These are phyloP conservation scores for Aspergillus sergii DNA, from an alignment of 2,329 filamentous ascomycete genomes.

Conservation along the genomic window DNA sequence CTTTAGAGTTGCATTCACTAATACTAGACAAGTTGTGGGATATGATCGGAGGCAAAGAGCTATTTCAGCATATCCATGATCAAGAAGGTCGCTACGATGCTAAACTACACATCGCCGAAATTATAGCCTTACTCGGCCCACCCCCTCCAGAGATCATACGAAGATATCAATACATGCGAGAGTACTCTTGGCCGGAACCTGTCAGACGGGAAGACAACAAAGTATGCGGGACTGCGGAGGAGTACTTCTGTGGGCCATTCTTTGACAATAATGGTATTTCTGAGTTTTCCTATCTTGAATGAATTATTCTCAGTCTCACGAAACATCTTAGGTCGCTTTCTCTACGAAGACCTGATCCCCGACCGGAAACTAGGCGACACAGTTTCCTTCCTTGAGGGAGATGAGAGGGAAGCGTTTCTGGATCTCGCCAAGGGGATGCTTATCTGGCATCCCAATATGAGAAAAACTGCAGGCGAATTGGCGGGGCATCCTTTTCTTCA, in stretches of 20 bases:
- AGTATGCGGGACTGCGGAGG: slow-evolving; percentile 34
- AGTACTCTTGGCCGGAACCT: slow-evolving; percentile 32
- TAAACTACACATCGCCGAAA: slow-evolving; percentile 45
- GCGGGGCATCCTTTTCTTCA: slow-evolving; percentile 33
- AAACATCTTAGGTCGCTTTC: slow-evolving; percentile 33
- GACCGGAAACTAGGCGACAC: slow-evolving; percentile 32
- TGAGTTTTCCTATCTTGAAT: slow-evolving; percentile 16
- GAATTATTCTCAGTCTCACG: slow-evolving; percentile 23
- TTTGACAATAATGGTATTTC: slow-evolving; percentile 37
- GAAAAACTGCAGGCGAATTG: slow-evolving; percentile 34
- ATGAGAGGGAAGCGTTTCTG: slow-evolving; percentile 35
- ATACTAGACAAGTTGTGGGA: slow-evolving; percentile 38
- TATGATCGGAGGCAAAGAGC: slow-evolving; percentile 39
- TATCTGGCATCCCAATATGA: slow-evolving; percentile 31
- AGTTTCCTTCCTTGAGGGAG: slow-evolving; percentile 29
- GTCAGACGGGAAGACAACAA: slow-evolving; percentile 31
- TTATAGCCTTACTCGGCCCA: slow-evolving; percentile 46
- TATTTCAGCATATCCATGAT: slow-evolving; percentile 41
- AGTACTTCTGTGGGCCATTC: slow-evolving; percentile 42
- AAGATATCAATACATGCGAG: slow-evolving; percentile 36
- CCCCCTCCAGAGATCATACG: slow-evolving; percentile 40
- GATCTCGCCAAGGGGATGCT: slow-evolving; percentile 36
- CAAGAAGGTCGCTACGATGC: slow-evolving; percentile 39
- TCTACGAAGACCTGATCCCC: slow-evolving; percentile 38
- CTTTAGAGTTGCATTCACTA: slow-evolving; percentile 22